Evolutionary conservation across 2,329 filamentous ascomycete genomes (phyloP), one percentile per base, ranked within the genome.

Genomic region (Orbilia oligospora): DNA sequence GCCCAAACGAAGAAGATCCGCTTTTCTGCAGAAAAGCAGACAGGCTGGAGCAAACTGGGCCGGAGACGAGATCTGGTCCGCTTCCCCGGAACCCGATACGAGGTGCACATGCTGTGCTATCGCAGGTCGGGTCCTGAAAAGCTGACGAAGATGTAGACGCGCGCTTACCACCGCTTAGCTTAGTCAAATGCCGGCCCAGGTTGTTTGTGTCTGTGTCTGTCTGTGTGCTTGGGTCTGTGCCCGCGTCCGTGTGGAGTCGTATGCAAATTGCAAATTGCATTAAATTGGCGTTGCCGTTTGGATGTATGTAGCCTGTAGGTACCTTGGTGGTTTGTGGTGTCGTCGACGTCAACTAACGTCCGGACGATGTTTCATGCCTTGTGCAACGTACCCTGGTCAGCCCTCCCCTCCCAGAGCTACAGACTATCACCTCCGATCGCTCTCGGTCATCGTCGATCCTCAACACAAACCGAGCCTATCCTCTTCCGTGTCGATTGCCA

Each of bases 61-160:
- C 46, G 73, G 66, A 77, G 73, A 71, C 73, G 73, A 77, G 73
- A 77, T 77, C 73, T 67, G 73, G 58, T 53, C 73, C 73, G 73
- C 27, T 67, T 65, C 67, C 51, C 65, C 73, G 73, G 73, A 58
- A 65, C 56, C 65, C 41, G 65, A 76, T 76, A 70, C 65, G 71
- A 76, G 71, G 41, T 41, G 63, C 38, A 58, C 64, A 49, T 71
- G 68, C 36, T 49, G 56, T 71, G 20, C 41, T 38, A 63, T 51
- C 56, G 56, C 56, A 61, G 56, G 56, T 61, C 56, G 56, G 56
- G 56, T 61, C 4, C 2, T 12, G n/a, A 51, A 9, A 12, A 12
- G 14, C 48, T 51, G 44, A 24, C 20, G 12, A 20, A 22, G 3
- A 30, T 53, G 18, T 64, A 67, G 46, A 44, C 70, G 70, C 70